Evolutionary conservation across 495 filamentous ascomycete species (phyloP), one percentile per base, ranked within the genome.

Genomic region (Filosporella fistucella): DNA sequence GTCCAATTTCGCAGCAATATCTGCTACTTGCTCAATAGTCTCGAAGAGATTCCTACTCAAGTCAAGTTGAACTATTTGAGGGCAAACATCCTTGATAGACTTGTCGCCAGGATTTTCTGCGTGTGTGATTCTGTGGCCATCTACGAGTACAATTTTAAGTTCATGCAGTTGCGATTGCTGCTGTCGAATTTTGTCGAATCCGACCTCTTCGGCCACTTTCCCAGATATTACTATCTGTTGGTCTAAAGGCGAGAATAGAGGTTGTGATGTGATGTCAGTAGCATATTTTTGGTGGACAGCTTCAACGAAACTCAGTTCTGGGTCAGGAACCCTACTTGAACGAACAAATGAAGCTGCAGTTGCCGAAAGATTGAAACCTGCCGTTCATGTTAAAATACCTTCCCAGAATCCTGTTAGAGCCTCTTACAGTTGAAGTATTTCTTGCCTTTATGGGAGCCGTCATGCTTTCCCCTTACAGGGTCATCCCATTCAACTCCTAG

Each of bases 401-500:
- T 24, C 3, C 14, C 17, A 18, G 21, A 7, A 30, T n/a, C n/a
- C n/a, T 35, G 32, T 43, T 32, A 29, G 16, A 32, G 12, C 17
- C 32, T 7, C 66, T 47, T 71, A 96, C 91, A 95, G 55, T 75
- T 72, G 57, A 97, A 97, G 61, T 97, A 96, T 46, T 75, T 79
- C 52, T 77, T 69, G 39, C 86, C 89, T 20, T 79, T 79, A 68
- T 91, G 80, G 46, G 82, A 79, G 9, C 94, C 93, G 49, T 88
- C 77, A 68, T 98, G 90, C 69, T 96, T 97, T 24, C 93, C 94
- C 58, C 89, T 71, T 32, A 68, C 70, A 44, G 80, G 70, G 57
- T 95, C 85, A 66, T 97, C 93, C 94, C 94, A 98, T 72, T 98
- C 93, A 16, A 97, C 89, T 21, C 93, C 93, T 16, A 98, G 70